Conservation (phyloP, 192 early-diverging fungal species). For the Linnemannia exigua region DNA sequence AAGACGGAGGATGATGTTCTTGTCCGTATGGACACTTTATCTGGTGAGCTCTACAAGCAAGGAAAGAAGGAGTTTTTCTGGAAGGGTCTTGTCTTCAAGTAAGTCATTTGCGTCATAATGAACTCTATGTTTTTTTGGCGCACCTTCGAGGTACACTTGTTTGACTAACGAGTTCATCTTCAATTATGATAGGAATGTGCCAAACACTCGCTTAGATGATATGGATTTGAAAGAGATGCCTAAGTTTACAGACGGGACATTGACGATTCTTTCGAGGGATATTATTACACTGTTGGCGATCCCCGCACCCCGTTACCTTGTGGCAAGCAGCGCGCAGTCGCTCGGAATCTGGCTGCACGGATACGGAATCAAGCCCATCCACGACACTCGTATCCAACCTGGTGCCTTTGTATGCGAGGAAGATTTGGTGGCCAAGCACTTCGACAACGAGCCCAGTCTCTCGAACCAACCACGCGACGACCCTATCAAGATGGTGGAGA, state of each 20-base stretch:
- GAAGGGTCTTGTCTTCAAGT: slow-evolving; percentile 63
- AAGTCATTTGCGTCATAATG: neutral
- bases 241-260: slow-evolving; percentile 67
- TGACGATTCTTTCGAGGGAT: slow-evolving; percentile 66
- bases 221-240: slow-evolving; percentile 59
- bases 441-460: slow-evolving; percentile 58
- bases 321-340: slow-evolving; percentile 66
- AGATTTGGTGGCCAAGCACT: slow-evolving; percentile 69
- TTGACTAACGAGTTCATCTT: neutral
- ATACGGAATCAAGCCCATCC: slow-evolving; percentile 64
- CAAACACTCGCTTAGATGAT: slow-evolving; percentile 49
- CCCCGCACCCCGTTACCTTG: slow-evolving; percentile 62
- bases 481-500: slow-evolving; percentile 55
- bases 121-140: neutral
- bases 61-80: slow-evolving; percentile 61
- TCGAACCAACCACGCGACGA: slow-evolving; percentile 22
- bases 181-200: slow-evolving; percentile 30
- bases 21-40: slow-evolving; percentile 65
- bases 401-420: slow-evolving; percentile 67
- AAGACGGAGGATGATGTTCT: slow-evolving; percentile 71
- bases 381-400: slow-evolving; percentile 66
- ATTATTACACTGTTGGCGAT: slow-evolving; percentile 59
- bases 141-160: neutral
- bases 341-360: slow-evolving; percentile 69
- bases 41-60: slow-evolving; percentile 56